Percentiles rank a stretch among this genome's conserved stretches.
phyloP scores from a whole-genome alignment of 495 filamentous ascomycete genomes.

The Physcia stellaris region DNA sequence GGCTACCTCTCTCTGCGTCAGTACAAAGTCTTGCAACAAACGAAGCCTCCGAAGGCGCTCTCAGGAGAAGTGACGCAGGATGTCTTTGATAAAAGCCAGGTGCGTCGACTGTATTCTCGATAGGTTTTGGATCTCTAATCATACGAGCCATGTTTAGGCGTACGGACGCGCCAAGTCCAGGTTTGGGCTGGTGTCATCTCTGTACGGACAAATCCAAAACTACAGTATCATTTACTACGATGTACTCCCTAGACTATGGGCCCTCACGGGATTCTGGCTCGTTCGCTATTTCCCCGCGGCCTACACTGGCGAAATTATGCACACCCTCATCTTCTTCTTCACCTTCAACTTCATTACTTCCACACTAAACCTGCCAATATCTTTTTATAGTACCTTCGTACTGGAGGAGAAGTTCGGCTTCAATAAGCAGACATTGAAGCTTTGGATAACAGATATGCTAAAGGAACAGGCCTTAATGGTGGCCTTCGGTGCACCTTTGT shows the following conservation, averaged over 20 bases:
- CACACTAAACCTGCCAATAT: constrained; percentile 61
- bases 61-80: constrained; percentile 76
- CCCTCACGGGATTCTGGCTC: constrained; percentile 59
- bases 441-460: constrained; percentile 84
- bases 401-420: constrained; percentile 96
- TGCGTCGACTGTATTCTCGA: constrained; percentile 21
- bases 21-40: constrained; percentile 69
- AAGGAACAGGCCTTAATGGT: constrained; percentile 77
- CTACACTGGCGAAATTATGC: constrained; percentile 85
- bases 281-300: constrained; percentile 56
- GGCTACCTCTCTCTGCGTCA: constrained; percentile 74
- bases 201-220: constrained; percentile 79
- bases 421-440: constrained; percentile 86
- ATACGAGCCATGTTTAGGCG: constrained; percentile 33
- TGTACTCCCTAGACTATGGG: constrained; percentile 82
- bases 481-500: constrained; percentile 69
- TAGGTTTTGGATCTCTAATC: too few species aligned
- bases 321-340: constrained; percentile 86
- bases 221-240: constrained; percentile 79
- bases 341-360: constrained; percentile 71
- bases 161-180: constrained; percentile 93
- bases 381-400: constrained; percentile 86
- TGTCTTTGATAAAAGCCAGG: constrained; percentile 88
- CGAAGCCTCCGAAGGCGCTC: constrained; percentile 68
- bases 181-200: constrained; percentile 61